phyloP scores from a whole-genome alignment of 1,139 yeast species.

The Geotrichum bryndzae region DNA sequence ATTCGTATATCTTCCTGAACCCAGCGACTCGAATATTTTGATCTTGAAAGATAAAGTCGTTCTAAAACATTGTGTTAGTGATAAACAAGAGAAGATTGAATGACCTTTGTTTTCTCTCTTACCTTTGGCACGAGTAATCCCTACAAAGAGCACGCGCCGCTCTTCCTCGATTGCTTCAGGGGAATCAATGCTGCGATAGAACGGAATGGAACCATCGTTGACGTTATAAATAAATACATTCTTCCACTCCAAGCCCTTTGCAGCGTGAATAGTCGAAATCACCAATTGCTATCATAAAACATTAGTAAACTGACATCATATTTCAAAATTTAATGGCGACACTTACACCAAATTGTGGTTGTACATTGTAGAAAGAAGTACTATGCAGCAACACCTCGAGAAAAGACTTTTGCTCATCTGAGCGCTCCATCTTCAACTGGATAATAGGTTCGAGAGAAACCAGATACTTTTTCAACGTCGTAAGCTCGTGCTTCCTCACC shows the following conservation, averaged over 20 bases:
- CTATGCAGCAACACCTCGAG: slow-evolving; percentile 7
- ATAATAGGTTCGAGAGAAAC: slow-evolving; percentile 24
- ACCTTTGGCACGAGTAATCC: slow-evolving; percentile 72
- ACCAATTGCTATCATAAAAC: slow-evolving; percentile 10
- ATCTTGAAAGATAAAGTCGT: not conserved
- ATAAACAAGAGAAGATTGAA: not conserved
- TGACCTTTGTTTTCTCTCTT: not conserved
- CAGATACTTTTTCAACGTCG: not conserved
- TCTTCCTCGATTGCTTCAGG: slow-evolving; percentile 57
- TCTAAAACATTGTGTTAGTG: not conserved
- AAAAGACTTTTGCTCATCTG: not conserved
- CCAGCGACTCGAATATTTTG: slow-evolving; percentile 1
- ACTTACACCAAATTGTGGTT: slow-evolving; percentile 13
- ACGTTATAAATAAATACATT: slow-evolving; percentile 58
- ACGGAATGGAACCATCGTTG: slow-evolving; percentile 34
- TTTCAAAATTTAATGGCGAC: not conserved
- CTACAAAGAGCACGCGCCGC: slow-evolving; percentile 79
- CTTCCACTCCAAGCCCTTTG: slow-evolving; percentile 96
- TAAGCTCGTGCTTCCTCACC: not conserved
- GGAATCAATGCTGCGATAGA: slow-evolving; percentile 30
- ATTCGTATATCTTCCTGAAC: not conserved
- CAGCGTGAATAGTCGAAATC: slow-evolving; percentile 77
- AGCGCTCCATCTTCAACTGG: slow-evolving; percentile 19
- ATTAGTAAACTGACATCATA: not conserved
- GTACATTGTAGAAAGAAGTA: slow-evolving; percentile 2